A percentile compares a stretch with the other conserved stretches of the same genome.
Evolutionary conservation across 352 stramenopile species (phyloP).

Genomic region (Phytophthora cajani): DNA sequence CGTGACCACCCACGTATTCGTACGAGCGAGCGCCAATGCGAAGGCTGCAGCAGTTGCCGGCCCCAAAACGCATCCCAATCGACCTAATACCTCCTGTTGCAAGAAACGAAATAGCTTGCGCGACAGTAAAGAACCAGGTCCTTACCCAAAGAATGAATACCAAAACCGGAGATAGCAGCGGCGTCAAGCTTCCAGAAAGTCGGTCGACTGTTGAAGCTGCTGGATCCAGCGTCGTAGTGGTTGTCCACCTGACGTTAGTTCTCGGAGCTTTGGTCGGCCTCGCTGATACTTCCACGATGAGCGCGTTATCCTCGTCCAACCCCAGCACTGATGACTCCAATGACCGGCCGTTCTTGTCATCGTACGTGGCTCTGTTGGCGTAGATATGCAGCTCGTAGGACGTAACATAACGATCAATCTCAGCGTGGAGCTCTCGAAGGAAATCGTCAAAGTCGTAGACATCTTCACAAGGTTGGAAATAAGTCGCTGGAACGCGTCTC

Average conservation of each 20-base stretch:
- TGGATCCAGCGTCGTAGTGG: too few relatives aligned
- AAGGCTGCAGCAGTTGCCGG: conserved; percentile 14
- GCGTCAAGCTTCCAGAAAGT: too few relatives aligned
- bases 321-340: neutral
- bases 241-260: too few relatives aligned
- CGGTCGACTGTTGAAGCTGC: too few relatives aligned
- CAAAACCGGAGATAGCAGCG: neutral
- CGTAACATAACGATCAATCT: neutral
- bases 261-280: too few relatives aligned
- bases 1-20: conserved; percentile 5
- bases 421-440: neutral
- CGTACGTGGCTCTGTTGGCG: neutral
- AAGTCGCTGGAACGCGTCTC: neutral
- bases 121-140: neutral
- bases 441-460: neutral
- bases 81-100: conserved; percentile 8
- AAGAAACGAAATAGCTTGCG: conserved; percentile 6
- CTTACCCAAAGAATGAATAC: neutral
- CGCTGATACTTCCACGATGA: neutral
- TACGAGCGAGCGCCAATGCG: conserved; percentile 9
- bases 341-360: neutral
- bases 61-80: conserved; percentile 2
- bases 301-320: neutral
- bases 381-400: neutral
- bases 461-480: neutral